These are phyloP conservation scores for Erodium moschatum DNA, from an alignment of 441 rosid species.

Conservation along the genomic window DNA sequence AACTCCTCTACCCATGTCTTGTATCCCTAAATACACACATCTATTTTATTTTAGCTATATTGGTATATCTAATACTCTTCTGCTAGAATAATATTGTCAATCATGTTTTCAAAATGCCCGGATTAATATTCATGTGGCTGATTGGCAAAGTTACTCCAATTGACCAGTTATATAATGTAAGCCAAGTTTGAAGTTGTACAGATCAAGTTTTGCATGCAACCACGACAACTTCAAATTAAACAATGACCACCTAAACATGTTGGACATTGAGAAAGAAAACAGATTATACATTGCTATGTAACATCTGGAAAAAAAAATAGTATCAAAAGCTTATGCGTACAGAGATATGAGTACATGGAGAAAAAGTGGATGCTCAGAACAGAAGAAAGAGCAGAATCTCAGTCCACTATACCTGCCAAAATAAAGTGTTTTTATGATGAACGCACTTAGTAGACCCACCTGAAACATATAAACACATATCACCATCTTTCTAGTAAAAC, in stretches of 20 bases:
- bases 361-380: not conserved
- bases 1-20: not conserved
- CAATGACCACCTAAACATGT: not conserved
- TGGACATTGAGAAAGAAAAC: not conserved
- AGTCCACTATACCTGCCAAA: conserved; percentile 47
- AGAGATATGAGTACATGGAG: not conserved
- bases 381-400: not conserved
- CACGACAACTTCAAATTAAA: not conserved
- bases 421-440: conserved; percentile 56
- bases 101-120: not conserved
- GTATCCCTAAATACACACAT: not conserved
- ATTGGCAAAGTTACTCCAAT: not conserved
- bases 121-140: not conserved
- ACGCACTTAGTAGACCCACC: conserved; percentile 58
- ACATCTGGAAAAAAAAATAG: too few relatives aligned
- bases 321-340: not conserved
- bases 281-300: too few relatives aligned
- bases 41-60: not conserved
- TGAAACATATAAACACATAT: conserved; percentile 23
- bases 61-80: not conserved
- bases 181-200: not conserved
- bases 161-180: not conserved
- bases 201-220: not conserved
- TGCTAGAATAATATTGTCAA: not conserved
- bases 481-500: not conserved